Evolutionary conservation across 2,329 filamentous ascomycete genomes (phyloP), one percentile per base, ranked within the genome.

Genomic region (Didymellaceae sp.): DNA sequence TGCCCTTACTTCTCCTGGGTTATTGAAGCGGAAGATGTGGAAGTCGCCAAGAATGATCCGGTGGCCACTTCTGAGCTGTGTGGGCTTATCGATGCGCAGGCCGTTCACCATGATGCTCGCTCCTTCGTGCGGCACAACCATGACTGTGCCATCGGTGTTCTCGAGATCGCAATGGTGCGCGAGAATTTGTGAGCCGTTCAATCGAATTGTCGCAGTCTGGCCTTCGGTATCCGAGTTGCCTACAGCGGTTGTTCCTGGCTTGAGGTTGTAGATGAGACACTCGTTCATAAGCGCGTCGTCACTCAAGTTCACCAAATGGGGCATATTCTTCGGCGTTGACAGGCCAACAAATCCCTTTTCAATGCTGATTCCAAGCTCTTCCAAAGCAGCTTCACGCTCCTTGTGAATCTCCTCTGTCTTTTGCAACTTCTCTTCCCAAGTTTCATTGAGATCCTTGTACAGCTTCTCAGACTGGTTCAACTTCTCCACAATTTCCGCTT

Each of bases 81-180:
- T 91, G 1, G 92, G 87, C 65, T 92, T 91, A 45, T 91, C 86
- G 45, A 97, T 89, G 14, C 92, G 88, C 58, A 93, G 84, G 50
- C 94, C 94, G 66, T 99, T 99, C 43, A 99, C 91, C 94, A 99
- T 99, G 50, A 99, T 90, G 9, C 92, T 91, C 1, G 94, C 94
- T n/a, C 90, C 91, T 63, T 96, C 91, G 54, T 83, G 87, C 0
- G 94, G 94, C 24, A 95, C 83, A 16, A 99, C 80, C 0, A 91
- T 97, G n/a, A 99, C 94, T 2, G 89, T 86, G 45, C 93, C 94
- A 65, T 99, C 93, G 4, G 88, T 78, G 66, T 99, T 96, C 59
- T 99, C 93, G 67, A 99, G 97, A 0, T 83, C 87, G 73, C 94
- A 99, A 74, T 99, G 94, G 43, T 97, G 88, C 54, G 90, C 86